A percentile compares a stretch with the other conserved stretches of the same genome.
These are phyloP conservation scores for Vaccinium corymbosum DNA, from an alignment of 148 eudicot species.

Conservation along the genomic window DNA sequence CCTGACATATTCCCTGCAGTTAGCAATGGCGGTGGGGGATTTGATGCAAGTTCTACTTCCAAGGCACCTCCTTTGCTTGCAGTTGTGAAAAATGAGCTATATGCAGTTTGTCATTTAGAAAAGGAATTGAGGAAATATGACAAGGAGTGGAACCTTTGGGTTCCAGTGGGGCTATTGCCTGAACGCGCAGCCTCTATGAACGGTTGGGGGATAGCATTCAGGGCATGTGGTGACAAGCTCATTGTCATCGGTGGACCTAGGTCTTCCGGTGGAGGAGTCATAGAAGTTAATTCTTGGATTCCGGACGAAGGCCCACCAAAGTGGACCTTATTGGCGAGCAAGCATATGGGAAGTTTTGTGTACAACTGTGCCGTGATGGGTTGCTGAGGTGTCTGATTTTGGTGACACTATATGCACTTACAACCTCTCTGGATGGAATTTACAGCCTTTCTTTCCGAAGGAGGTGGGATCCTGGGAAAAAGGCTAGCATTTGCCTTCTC, in stretches of 20 bases:
- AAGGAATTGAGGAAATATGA: constrained; percentile 35
- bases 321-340: constrained; percentile 32
- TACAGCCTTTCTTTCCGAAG: constrained; percentile 6
- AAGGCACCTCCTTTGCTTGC: constrained; percentile 41
- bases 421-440: constrained; percentile 3
- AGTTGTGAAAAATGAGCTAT: constrained; percentile 34
- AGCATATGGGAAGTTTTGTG: constrained; percentile 33
- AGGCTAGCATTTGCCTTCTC: neutral
- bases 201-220: constrained; percentile 44
- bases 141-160: constrained; percentile 25
- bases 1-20: constrained; percentile 35
- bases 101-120: constrained; percentile 33
- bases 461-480: neutral
- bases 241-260: constrained; percentile 43
- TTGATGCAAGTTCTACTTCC: constrained; percentile 20
- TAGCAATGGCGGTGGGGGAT: constrained; percentile 15
- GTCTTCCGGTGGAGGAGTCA: constrained; percentile 23
- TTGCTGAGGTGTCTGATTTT: constrained; percentile 25
- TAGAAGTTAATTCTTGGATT: constrained; percentile 39
- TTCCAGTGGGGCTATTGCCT: constrained; percentile 29
- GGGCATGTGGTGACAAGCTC: constrained; percentile 39
- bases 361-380: constrained; percentile 51
- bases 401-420: neutral
- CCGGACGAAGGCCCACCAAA: constrained; percentile 34
- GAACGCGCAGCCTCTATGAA: constrained; percentile 35